Base-by-base conservation (phyloP, 1,284 basidiomycete genomes). In the Grifola frondosa region DNA sequence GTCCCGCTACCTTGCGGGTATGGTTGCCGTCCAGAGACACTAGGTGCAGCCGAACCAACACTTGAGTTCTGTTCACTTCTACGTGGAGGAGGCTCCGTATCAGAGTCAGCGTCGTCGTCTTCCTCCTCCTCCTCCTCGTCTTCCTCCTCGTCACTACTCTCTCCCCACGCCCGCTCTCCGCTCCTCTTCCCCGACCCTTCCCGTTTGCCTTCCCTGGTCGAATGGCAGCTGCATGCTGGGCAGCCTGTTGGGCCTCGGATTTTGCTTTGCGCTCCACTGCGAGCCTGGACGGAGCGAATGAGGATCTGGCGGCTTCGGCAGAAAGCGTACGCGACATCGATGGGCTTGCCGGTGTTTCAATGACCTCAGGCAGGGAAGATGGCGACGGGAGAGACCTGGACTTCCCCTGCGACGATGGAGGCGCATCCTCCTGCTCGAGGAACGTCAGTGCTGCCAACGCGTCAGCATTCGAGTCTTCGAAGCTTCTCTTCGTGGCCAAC, bases 201-300 rank as follows among this genome's bases (percentile, higher is more conserved):
- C 81, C 81, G 51, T 80, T 81, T n/a, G 72, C 67, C 50, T 84
- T 73, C 26, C 89, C 88, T 26, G 89, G 89, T 49, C 77, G 76
- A 48, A 82, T 78, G 37, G 74, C 78, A 16, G 86, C 89, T 22
- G 82, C 86, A 28, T 88, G 77, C 34, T 83, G 77, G 1, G 86
- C 86, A 30, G 84, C 85, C 57, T 90, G 84, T 56, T 91, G 85
- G 16, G 87, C 88, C 58, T 92, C 83, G 11, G 77, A 75, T 62
- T 86, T 88, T 10, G 88, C 86, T 56, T 90, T 88, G 39, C 92
- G 77, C 59, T 95, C 83, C 17, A 80, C 79, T 17, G 89, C 91
- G 50, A 84, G 80, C 58, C 78, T 86, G 12, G 88, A 88, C 0
- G 84, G 86, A 0, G 90, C 87, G 57, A 95, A 95, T 3, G 91